Evolutionary conservation across 192 early-diverging fungal species (phyloP).

Genomic region (Mortierella alpina): DNA sequence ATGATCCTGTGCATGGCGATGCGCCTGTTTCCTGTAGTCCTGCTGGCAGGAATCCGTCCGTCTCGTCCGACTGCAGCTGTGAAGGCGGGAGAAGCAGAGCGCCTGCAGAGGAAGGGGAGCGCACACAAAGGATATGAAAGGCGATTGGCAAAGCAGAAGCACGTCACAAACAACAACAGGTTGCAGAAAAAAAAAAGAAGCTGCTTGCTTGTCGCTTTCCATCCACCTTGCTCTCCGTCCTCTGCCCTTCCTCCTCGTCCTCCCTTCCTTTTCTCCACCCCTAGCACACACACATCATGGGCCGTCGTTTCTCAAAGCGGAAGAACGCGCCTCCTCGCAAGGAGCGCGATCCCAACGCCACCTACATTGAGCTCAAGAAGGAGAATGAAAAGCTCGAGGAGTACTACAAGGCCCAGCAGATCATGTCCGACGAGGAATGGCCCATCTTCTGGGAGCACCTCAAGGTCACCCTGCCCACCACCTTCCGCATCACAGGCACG

Average conservation of each 20-base stretch:
- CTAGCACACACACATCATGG: conserved; percentile 15
- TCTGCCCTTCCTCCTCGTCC: not conserved
- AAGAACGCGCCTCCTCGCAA: conserved; percentile 43
- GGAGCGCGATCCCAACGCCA: conserved; percentile 44
- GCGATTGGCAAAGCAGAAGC: not conserved
- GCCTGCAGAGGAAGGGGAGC: not conserved
- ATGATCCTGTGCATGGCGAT: conserved; percentile 18
- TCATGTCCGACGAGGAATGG: conserved; percentile 89
- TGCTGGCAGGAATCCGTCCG: too few relatives aligned
- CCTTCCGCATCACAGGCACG: conserved; percentile 94
- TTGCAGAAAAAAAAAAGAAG: not conserved
- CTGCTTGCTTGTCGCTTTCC: not conserved
- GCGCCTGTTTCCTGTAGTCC: not conserved
- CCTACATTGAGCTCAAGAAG: conserved; percentile 59
- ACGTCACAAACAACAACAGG: not conserved
- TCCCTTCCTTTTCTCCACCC: not conserved
- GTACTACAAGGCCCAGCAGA: conserved; percentile 82
- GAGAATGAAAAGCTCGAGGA: conserved; percentile 72
- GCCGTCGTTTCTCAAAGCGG: conserved; percentile 37
- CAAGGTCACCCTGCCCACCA: conserved; percentile 83
- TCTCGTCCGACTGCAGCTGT: not conserved
- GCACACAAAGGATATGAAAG: not conserved
- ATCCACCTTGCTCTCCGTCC: not conserved
- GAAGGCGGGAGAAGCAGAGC: not conserved
- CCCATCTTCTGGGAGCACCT: conserved; percentile 76